A percentile compares a stretch with the other conserved stretches of the same genome.
These are phyloP conservation scores for Pistacia integerrima DNA, from an alignment of 345 rosid species.

Conservation along the genomic window DNA sequence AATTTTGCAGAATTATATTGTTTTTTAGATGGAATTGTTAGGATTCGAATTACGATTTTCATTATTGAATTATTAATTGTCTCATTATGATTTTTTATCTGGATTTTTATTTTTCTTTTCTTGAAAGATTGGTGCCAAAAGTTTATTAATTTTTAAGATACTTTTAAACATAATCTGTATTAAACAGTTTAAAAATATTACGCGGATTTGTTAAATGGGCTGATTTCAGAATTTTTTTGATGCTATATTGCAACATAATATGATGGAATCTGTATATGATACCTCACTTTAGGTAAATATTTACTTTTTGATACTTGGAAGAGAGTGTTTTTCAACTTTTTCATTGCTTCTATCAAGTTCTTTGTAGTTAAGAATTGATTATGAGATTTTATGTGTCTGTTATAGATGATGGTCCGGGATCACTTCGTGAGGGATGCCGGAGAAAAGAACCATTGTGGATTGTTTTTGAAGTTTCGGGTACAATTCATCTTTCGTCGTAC, in stretches of 20 bases:
- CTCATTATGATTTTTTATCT: too few relatives aligned
- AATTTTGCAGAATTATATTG: background rate
- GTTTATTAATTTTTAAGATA: too few relatives aligned
- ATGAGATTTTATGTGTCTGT: background rate
- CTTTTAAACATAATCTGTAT: too few relatives aligned
- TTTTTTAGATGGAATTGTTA: background rate
- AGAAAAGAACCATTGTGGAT: slow-evolving; percentile 82
- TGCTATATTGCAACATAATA: too few relatives aligned
- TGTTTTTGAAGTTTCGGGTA: slow-evolving; percentile 76
- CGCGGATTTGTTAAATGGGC: background rate
- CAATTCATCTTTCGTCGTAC: slow-evolving; percentile 67
- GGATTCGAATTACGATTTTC: background rate
- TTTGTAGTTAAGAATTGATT: background rate
- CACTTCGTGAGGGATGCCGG: slow-evolving; percentile 79
- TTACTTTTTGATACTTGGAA: background rate
- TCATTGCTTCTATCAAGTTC: background rate
- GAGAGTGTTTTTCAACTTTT: background rate
- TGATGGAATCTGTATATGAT: background rate
- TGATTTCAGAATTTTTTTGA: background rate
- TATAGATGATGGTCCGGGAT: slow-evolving; percentile 86
- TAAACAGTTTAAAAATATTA: too few relatives aligned
- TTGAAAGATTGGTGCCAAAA: too few relatives aligned
- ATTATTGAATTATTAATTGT: background rate
- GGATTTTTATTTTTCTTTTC: too few relatives aligned
- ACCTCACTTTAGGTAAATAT: background rate